Conservation (phyloP, 306 rosid species). For the Gynostemma pentaphyllum region DNA sequence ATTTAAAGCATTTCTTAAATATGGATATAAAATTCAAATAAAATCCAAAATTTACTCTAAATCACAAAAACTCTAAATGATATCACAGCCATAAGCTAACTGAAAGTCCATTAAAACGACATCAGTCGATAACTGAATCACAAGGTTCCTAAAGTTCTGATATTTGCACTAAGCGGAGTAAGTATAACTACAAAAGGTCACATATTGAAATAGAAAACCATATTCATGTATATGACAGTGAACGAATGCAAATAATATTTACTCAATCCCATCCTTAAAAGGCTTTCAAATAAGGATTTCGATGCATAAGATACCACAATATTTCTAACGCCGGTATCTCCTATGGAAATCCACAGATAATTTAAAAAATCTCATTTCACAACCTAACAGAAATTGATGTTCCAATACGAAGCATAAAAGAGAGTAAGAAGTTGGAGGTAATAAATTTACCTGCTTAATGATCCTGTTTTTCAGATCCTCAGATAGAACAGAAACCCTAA, state of each 20-base stretch:
- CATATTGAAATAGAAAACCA: not conserved
- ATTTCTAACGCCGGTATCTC: not conserved
- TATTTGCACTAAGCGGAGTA: not conserved
- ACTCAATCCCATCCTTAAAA: not conserved
- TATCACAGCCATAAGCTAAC: not conserved
- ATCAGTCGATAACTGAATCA: not conserved
- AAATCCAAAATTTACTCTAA: too few species aligned
- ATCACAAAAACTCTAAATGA: not conserved
- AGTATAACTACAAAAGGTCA: not conserved
- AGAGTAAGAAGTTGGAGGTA: not conserved
- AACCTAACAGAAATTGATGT: not conserved
- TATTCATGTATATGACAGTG: not conserved
- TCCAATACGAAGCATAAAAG: not conserved
- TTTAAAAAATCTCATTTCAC: not conserved
- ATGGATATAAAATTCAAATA: too few species aligned
- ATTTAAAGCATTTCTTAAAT: too few species aligned
- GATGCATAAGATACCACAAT: not conserved
- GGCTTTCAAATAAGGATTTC: not conserved
- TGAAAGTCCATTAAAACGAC: not conserved
- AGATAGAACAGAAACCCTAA: constrained; percentile 28
- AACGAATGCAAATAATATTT: not conserved
- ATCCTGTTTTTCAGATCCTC: constrained; percentile 79
- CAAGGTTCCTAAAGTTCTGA: constrained; percentile 9
- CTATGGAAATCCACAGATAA: not conserved
- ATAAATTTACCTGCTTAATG: constrained; percentile 53